Conservation (phyloP, 371 early-diverging fungal genomes). For the Sporodiniella umbellata region DNA sequence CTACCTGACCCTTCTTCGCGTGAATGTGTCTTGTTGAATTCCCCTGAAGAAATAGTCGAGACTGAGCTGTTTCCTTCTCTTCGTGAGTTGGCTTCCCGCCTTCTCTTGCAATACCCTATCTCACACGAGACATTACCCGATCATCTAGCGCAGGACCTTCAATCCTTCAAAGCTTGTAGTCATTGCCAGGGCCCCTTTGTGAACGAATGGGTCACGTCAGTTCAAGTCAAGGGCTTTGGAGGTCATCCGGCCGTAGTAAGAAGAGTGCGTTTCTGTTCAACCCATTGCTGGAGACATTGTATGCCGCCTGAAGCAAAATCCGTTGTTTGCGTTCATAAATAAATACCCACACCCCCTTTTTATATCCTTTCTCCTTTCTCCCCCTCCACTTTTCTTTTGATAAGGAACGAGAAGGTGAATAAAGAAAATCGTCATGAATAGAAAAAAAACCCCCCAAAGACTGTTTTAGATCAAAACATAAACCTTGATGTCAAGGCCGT, state of each 20-base stretch:
- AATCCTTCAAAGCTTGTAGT: slow-evolving; percentile 33
- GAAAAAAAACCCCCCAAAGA: too few species aligned
- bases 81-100: slow-evolving; percentile 13
- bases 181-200: slow-evolving; percentile 53
- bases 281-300: slow-evolving; percentile 41
- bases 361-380: too few species aligned
- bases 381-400: too few species aligned
- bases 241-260: slow-evolving; percentile 62
- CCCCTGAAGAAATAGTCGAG: not conserved
- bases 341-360: too few species aligned
- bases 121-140: slow-evolving; percentile 26
- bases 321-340: slow-evolving; percentile 20
- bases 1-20: slow-evolving; percentile 9
- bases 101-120: slow-evolving; percentile 16
- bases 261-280: slow-evolving; percentile 56
- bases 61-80: slow-evolving; percentile 16
- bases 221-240: slow-evolving; percentile 56
- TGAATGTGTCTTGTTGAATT: not conserved
- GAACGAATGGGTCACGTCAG: slow-evolving; percentile 62
- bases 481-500: too few species aligned
- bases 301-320: slow-evolving; percentile 20
- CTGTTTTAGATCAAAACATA: too few species aligned
- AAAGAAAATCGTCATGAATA: too few species aligned
- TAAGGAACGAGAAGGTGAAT: too few species aligned
- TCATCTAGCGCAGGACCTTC: slow-evolving; percentile 43